Conservation (phyloP, 352 stramenopile species). For the Aphanomyces euteiches region DNA sequence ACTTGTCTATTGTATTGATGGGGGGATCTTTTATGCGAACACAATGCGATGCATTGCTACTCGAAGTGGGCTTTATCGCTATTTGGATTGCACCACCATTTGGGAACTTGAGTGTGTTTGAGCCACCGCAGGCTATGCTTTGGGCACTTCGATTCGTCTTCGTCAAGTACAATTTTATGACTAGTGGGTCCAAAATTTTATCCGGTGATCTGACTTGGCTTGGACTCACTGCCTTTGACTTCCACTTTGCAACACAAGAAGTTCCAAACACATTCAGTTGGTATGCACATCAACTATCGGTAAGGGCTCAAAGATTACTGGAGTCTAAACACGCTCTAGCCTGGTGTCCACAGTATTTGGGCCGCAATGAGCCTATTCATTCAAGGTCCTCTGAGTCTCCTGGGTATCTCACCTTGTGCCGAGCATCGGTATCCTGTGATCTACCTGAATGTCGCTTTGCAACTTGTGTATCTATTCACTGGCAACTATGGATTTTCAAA, state of each 20-base stretch:
- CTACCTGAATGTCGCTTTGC: slow-evolving; percentile 68
- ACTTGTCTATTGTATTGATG: slow-evolving; percentile 69
- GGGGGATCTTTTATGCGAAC: slow-evolving; percentile 89
- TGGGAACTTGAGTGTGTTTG: slow-evolving; percentile 34
- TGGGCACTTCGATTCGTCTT: slow-evolving; percentile 85
- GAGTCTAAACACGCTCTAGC: slow-evolving; percentile 32
- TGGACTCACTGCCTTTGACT: slow-evolving; percentile 85
- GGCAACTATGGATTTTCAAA: slow-evolving; percentile 96
- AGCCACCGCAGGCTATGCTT: slow-evolving; percentile 36
- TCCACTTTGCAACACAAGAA: slow-evolving; percentile 87
- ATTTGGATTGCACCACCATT: slow-evolving; percentile 46
- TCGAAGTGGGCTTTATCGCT: slow-evolving; percentile 79
- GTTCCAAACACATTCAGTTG: slow-evolving; percentile 80
- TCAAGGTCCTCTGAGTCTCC: slow-evolving; percentile 82
- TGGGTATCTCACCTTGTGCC: slow-evolving; percentile 71
- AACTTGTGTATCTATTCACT: slow-evolving; percentile 82
- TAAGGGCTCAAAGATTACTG: slow-evolving; percentile 29
- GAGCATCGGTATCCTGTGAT: slow-evolving; percentile 52
- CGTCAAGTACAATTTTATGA: slow-evolving; percentile 95
- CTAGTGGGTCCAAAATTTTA: slow-evolving; percentile 88
- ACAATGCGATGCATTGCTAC: slow-evolving; percentile 90
- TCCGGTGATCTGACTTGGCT: slow-evolving; percentile 88
- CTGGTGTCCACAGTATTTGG: slow-evolving; percentile 63
- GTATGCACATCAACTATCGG: slow-evolving; percentile 78
- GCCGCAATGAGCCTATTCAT: slow-evolving; percentile 84